Evolutionary conservation across 2,329 filamentous ascomycete genomes (phyloP), one percentile per base, ranked within the genome.

Genomic region (Parastagonospora avenae): DNA sequence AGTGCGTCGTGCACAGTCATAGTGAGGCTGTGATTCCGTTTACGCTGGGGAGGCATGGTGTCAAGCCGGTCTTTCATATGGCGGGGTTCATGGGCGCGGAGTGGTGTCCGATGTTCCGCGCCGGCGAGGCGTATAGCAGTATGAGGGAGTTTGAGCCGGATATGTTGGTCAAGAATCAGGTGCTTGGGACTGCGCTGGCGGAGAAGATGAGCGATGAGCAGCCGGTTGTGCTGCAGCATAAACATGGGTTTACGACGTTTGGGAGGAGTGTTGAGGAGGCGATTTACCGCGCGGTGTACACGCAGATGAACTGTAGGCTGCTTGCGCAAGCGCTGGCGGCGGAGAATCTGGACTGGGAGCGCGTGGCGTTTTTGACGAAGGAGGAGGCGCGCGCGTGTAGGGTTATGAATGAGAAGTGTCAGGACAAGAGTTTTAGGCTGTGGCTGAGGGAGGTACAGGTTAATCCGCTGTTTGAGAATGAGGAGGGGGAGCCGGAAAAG

Each of bases 201-300:
- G 37, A 38, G 1, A 52, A 52, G 8, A 30, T 63, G 0, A 48
- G 56, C 1, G 50, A 52, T 1, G 47, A 61, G 2, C 45, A 36
- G n/a, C 59, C 67, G 0, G 67, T 73, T 2, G 67, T 74, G 3
- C 47, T 74, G 42, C 76, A 77, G 69, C 71, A 75, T 10, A 75
- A 76, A 8, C 76, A 79, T 43, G 77, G 77, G 0, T 78, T 79
- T 40, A 77, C 76, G 1, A 70, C 67, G 29, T 61, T 74, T 5
- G 77, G 73, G 0, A 49, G 48, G 0, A 64, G 52, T 4, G 68
- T 79, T n/a, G 68, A 77, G 46, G 68, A 76, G 46, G 74, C 72
- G 4, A 73, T 79, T 3, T 77, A 72, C 48, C 66, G 73, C 19
- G 70, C 76, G 0, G 63, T 78, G 15, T 78, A 74, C 42, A 74